Conservation (phyloP, 2,329 filamentous ascomycete species). For the Colletotrichum sp. region DNA sequence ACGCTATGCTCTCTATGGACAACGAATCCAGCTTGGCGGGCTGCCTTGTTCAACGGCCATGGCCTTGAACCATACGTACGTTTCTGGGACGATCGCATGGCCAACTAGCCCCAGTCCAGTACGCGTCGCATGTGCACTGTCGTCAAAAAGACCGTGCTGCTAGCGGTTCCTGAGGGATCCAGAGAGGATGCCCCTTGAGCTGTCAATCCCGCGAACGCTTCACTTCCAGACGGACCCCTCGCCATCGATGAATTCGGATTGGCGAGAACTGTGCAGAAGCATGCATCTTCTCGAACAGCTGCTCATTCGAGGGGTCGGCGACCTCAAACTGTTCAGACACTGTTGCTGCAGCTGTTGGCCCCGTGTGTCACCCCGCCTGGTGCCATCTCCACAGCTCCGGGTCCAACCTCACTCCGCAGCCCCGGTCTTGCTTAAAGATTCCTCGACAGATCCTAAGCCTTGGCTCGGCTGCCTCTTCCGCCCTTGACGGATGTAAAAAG, state of each 20-base stretch:
- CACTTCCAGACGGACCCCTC: background rate
- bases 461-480: conserved; percentile 1
- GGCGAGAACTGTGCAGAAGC: background rate
- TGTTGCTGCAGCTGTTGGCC: background rate
- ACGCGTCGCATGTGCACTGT: background rate
- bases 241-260: background rate
- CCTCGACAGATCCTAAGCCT: background rate
- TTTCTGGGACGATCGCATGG: background rate
- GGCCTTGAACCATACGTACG: background rate
- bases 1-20: background rate
- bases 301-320: background rate
- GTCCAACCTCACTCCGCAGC: background rate
- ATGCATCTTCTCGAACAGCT: background rate
- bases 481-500: background rate
- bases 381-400: conserved; percentile 1
- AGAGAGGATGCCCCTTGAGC: background rate
- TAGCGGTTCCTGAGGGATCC: background rate
- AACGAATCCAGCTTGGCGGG: background rate
- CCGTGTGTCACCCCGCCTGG: background rate
- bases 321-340: background rate
- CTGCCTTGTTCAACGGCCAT: background rate
- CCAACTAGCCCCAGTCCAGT: background rate
- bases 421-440: background rate
- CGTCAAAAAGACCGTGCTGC: background rate
- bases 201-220: background rate